These are phyloP conservation scores for Alternaria sp. DNA, from an alignment of 2,329 filamentous ascomycete genomes.

Conservation along the genomic window DNA sequence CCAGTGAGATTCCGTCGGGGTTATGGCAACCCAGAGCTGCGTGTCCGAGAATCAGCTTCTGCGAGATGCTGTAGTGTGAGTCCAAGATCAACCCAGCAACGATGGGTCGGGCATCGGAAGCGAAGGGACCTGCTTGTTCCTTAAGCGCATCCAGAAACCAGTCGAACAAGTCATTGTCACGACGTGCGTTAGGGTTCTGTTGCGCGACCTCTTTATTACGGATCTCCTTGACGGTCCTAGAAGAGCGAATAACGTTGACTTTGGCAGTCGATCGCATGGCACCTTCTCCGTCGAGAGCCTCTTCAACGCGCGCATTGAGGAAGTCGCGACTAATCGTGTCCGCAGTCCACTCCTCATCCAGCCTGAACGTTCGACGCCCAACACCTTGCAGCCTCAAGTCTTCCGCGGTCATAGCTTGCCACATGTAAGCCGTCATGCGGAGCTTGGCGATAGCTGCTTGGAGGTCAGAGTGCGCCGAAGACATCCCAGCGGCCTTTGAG, in stretches of 20 bases:
- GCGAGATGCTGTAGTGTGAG: constrained; percentile 30
- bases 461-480: constrained; percentile 35
- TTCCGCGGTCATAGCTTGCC: constrained; percentile 45
- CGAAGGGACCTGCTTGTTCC: constrained; percentile 31
- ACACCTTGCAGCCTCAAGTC: constrained; percentile 34
- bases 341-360: constrained; percentile 40
- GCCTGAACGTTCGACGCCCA: constrained; percentile 35
- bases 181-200: constrained; percentile 23
- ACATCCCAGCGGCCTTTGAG: constrained; percentile 29
- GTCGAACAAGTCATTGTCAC: constrained; percentile 20
- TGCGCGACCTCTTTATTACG: constrained; percentile 25
- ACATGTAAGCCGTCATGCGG: constrained; percentile 45
- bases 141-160: constrained; percentile 34
- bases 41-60: constrained; percentile 30
- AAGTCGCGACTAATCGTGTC: constrained; percentile 35
- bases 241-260: constrained; percentile 33
- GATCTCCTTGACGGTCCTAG: constrained; percentile 32
- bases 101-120: constrained; percentile 27
- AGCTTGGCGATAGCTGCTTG: constrained; percentile 42
- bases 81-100: constrained; percentile 43
- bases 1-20: constrained; percentile 32
- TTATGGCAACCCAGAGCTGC: constrained; percentile 36
- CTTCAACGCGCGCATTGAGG: constrained; percentile 14
- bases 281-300: constrained; percentile 16
- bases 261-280: constrained; percentile 37